A percentile compares a stretch with the other conserved stretches of the same genome.
Conservation (phyloP, 192 early-diverging fungal genomes). For the Gaertneriomyces sp. region DNA sequence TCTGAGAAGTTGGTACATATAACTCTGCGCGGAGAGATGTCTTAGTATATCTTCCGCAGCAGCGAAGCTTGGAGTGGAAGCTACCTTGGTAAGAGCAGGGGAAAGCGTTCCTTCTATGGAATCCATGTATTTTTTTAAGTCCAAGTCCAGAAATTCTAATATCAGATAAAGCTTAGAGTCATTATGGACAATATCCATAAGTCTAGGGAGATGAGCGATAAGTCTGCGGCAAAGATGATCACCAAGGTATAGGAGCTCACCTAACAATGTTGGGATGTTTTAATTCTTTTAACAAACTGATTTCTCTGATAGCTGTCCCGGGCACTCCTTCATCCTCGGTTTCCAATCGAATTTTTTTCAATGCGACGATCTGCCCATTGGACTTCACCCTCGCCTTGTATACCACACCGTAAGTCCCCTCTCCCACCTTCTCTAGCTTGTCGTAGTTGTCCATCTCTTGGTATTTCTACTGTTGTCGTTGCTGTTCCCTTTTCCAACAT, state of each 20-base stretch:
- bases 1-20: slow-evolving; percentile 82
- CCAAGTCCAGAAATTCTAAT: slow-evolving; percentile 94
- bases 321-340: slow-evolving; percentile 83
- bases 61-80: background rate
- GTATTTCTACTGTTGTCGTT: no score
- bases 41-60: background rate
- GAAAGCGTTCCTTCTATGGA: slow-evolving; percentile 44
- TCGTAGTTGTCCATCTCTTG: slow-evolving; percentile 25
- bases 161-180: slow-evolving; percentile 88
- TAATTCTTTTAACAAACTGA: slow-evolving; percentile 96
- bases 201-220: slow-evolving; percentile 41
- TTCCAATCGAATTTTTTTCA: slow-evolving; percentile 91
- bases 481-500: no score
- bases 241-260: slow-evolving; percentile 14
- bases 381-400: slow-evolving; percentile 77
- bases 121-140: slow-evolving; percentile 85
- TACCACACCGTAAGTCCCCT: slow-evolving; percentile 90
- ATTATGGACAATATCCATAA: slow-evolving; percentile 84
- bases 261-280: slow-evolving; percentile 85
- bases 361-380: slow-evolving; percentile 82
- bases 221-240: background rate
- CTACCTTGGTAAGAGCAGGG: slow-evolving; percentile 57
- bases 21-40: slow-evolving; percentile 58
- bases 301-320: slow-evolving; percentile 96
- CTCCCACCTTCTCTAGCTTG: slow-evolving; percentile 88